Evolutionary conservation across 352 stramenopile species (phyloP).

Genomic region (Phytophthora syringae): DNA sequence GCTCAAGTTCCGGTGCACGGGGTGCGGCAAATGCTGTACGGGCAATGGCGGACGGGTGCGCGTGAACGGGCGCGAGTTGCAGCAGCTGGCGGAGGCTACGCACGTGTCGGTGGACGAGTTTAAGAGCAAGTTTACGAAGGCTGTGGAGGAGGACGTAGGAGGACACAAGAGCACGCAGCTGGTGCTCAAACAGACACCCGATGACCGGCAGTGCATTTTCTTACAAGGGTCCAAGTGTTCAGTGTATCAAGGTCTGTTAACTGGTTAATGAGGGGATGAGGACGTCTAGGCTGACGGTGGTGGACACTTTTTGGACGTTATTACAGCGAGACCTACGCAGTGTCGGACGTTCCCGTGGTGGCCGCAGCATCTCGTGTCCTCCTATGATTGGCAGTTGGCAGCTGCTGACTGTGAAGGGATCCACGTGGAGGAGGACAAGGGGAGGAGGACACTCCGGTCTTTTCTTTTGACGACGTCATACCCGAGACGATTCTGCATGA

Average conservation of each 20-base stretch:
- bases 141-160: constrained; percentile 18
- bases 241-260: constrained; percentile 59
- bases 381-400: constrained; percentile 80
- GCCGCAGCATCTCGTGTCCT: constrained; percentile 76
- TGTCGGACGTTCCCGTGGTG: constrained; percentile 87
- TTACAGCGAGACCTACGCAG: constrained; percentile 71
- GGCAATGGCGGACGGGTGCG: constrained; percentile 68
- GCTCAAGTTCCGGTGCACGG: constrained; percentile 75
- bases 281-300: neutral
- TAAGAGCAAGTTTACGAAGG: constrained; percentile 42
- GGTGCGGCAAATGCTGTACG: constrained; percentile 83
- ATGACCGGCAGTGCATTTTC: constrained; percentile 75
- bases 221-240: constrained; percentile 70
- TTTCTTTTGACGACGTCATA: constrained; percentile 63
- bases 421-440: constrained; percentile 1
- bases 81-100: constrained; percentile 46
- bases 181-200: constrained; percentile 51
- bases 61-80: constrained; percentile 69
- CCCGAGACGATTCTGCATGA: constrained; percentile 71
- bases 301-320: constrained; percentile 1
- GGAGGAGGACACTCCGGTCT: constrained; percentile 7
- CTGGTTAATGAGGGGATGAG: neutral
- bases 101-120: constrained; percentile 43
- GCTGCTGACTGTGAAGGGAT: constrained; percentile 77
- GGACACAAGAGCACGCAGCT: constrained; percentile 36